Evolutionary conservation across 805 yeast genomes (phyloP), one percentile per base, ranked within the genome.

Genomic region (Jamesozyma hellenica): DNA sequence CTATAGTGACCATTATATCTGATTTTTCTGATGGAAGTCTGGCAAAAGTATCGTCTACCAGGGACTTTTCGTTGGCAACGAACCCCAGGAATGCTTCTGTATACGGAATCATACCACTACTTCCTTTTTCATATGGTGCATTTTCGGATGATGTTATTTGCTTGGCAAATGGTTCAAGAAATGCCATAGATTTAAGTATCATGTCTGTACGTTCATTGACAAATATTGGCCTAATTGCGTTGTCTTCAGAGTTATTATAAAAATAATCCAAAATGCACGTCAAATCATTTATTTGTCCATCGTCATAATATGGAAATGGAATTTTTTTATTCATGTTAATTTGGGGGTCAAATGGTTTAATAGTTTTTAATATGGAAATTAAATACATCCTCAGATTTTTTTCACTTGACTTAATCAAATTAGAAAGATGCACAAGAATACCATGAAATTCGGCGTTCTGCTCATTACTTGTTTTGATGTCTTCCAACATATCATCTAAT

Each of bases 81-180:
- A 69, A 63, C 6, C 68, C 67, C 17, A 70, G 52, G 6, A 78
- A 52, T 2, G 77, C 79, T 32, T 70, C 72, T 9, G 75, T 68
- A 53, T 75, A 79, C 33, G 58, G 58, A 9, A 61, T 63, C 27
- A 82, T 68, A 8, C 85, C 82, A 56, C 71, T 76, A 37, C 72
- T 69, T 4, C 78, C 84, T 54, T 68, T 74, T 53, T 73, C 78
- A 57, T 73, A 82, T 1, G 75, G 81, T 10, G 63, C 67, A 43
- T 64, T 69, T 32, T 55, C 60, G 21, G 59, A 56, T 43, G 48
- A 53, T 34, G 60, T 59, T 23, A 55, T 52, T 30, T 68, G 67
- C 47, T 64, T 64, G 15, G 74, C 71, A 38, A 66, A 65, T 1
- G 72, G 66, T 35, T 70, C 76, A 30, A 71, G 44, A 11, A 66